phyloP scores from a whole-genome alignment of 2,329 filamentous ascomycete genomes.

The Talaromyces pinophilus region DNA sequence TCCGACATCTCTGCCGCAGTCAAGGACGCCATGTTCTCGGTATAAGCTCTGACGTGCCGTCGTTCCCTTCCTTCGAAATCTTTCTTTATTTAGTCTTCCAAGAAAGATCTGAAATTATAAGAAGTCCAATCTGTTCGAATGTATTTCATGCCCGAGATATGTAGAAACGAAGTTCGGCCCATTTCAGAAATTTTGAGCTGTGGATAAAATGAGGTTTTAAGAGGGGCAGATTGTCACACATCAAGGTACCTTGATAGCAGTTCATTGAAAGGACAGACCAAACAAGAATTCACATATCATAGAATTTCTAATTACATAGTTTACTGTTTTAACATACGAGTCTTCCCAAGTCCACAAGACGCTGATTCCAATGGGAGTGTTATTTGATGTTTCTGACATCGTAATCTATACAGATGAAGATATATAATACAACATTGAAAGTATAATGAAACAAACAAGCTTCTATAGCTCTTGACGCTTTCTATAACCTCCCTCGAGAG shows the following conservation, averaged over 20 bases:
- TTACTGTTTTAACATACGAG: too few relatives aligned
- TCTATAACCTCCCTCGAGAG: conserved; percentile 53
- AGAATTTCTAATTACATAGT: neutral
- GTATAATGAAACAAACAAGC: neutral
- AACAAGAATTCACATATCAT: neutral
- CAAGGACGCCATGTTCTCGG: neutral
- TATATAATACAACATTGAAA: neutral
- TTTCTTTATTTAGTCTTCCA: too few relatives aligned
- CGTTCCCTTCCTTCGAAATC: too few relatives aligned
- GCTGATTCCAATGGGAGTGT: neutral
- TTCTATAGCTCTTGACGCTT: conserved; percentile 14
- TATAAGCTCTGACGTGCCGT: too few relatives aligned
- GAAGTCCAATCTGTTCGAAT: neutral
- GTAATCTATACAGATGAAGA: conserved; percentile 2
- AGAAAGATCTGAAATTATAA: too few relatives aligned
- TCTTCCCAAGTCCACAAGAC: neutral
- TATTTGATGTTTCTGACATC: neutral
- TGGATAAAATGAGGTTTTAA: neutral
- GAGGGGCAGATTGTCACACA: neutral
- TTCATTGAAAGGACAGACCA: neutral
- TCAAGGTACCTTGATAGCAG: neutral
- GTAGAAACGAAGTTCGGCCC: neutral
- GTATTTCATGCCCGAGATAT: neutral
- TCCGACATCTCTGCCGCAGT: neutral
- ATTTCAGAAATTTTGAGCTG: neutral